A percentile compares a stretch with the other conserved stretches of the same genome.
Evolutionary conservation across 192 early-diverging fungal species (phyloP).

Genomic region (Umbelopsis isabellina): DNA sequence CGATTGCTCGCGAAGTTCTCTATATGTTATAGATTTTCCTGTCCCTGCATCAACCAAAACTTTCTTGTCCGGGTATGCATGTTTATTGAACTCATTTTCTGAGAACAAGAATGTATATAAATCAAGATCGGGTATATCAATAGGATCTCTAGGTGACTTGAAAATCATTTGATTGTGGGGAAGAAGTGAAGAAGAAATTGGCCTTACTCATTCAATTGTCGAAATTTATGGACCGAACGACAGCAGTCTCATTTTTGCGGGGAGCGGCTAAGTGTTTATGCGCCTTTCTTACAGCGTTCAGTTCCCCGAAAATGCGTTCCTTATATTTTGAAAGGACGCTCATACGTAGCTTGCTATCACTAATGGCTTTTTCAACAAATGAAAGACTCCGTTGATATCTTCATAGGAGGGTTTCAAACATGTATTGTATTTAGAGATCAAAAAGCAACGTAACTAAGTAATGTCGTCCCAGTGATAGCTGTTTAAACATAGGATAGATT

Average conservation of each 20-base stretch:
- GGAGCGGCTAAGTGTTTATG: constrained; percentile 15
- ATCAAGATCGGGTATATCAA: constrained; percentile 34
- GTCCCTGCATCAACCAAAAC: constrained; percentile 26
- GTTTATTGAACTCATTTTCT: constrained; percentile 19
- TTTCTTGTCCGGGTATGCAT: neutral
- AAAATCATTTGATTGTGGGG: constrained; percentile 27
- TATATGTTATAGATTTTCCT: constrained; percentile 25
- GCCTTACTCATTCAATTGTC: neutral
- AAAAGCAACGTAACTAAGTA: no score
- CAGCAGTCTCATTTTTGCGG: neutral
- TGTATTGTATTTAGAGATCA: no score
- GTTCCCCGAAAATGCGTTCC: no score
- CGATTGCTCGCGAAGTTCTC: constrained; percentile 22
- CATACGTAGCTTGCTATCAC: no score
- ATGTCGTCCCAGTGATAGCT: no score
- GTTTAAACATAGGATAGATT: no score
- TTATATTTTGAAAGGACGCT: no score
- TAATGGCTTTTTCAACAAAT: no score
- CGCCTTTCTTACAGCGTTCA: neutral
- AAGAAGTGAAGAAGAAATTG: constrained; percentile 1
- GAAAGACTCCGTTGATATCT: no score
- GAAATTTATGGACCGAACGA: neutral
- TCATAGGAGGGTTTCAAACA: no score
- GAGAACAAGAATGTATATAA: constrained; percentile 30
- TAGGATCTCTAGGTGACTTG: constrained; percentile 19